Evolutionary conservation across 2,329 filamentous ascomycete genomes (phyloP).

Genomic region (Gremmenia infestans): DNA sequence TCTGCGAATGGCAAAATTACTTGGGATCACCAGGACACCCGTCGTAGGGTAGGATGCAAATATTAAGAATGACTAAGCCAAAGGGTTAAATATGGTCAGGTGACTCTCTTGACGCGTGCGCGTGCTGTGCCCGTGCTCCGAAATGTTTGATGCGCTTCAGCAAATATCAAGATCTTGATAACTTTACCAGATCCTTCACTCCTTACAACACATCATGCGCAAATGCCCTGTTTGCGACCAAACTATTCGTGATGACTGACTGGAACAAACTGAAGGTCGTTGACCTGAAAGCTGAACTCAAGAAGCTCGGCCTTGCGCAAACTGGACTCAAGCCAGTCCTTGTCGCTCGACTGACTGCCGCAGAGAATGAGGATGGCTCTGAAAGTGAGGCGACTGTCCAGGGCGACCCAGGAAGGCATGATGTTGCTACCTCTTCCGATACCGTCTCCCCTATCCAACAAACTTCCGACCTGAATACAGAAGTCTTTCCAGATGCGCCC

Average conservation of each 20-base stretch:
- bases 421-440: constrained; percentile 24
- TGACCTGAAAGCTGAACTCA: constrained; percentile 71
- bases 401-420: constrained; percentile 20
- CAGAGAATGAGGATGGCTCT: constrained; percentile 34
- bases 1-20: too few relatives aligned
- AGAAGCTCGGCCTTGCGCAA: constrained; percentile 62
- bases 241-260: constrained; percentile 40
- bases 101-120: too few relatives aligned
- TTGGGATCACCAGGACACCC: too few relatives aligned
- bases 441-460: constrained; percentile 16
- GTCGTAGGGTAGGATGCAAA: too few relatives aligned
- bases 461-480: constrained; percentile 6
- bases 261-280: constrained; percentile 63
- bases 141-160: too few relatives aligned
- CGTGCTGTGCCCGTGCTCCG: too few relatives aligned
- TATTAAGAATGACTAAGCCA: too few relatives aligned
- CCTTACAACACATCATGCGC: constrained; percentile 15
- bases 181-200: too few relatives aligned
- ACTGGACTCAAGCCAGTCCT: constrained; percentile 69
- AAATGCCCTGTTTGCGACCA: constrained; percentile 1
- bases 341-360: constrained; percentile 55
- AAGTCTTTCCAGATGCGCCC: constrained; percentile 8
- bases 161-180: too few relatives aligned
- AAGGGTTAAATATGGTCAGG: too few relatives aligned
- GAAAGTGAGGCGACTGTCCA: constrained; percentile 29